Evolutionary conservation across 306 rosid species (phyloP).

Genomic region (Potentilla sterilis): DNA sequence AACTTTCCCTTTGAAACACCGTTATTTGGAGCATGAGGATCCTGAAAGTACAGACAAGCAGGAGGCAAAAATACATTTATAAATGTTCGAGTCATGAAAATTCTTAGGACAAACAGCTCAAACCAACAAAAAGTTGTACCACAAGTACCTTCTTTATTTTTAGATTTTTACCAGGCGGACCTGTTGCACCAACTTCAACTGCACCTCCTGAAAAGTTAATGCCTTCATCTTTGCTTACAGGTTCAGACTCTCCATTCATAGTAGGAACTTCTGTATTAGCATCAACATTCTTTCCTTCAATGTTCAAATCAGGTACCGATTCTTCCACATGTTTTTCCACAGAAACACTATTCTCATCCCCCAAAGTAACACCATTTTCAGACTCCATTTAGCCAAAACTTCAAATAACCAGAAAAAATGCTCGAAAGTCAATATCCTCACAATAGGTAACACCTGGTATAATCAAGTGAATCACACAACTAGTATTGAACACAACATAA

Average conservation of each 20-base stretch:
- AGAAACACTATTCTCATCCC: conserved; percentile 66
- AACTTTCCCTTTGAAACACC: conserved; percentile 54
- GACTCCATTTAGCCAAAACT: conserved; percentile 58
- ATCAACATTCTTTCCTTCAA: conserved; percentile 35
- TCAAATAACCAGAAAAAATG: conserved; percentile 8
- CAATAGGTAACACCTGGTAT: not conserved
- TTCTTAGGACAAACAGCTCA: conserved; percentile 1
- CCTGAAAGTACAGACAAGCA: conserved; percentile 42
- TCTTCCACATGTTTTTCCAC: conserved; percentile 43
- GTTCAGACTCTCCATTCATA: conserved; percentile 40
- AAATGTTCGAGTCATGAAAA: conserved; percentile 8
- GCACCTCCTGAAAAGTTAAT: conserved; percentile 40
- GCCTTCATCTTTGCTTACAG: conserved; percentile 37
- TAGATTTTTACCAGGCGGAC: conserved; percentile 42
- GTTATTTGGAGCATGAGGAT: conserved; percentile 32
- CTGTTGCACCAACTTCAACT: conserved; percentile 42
- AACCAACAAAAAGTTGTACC: conserved; percentile 11
- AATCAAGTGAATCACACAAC: not conserved
- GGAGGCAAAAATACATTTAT: not conserved
- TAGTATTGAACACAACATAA: not conserved
- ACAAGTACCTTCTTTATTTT: conserved; percentile 57
- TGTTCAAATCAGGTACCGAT: conserved; percentile 24
- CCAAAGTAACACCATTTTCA: conserved; percentile 53
- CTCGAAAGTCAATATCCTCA: not conserved
- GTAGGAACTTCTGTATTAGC: conserved; percentile 38